Evolutionary conservation across 257 asterid species (phyloP).

Genomic region (Echium plantagineum): DNA sequence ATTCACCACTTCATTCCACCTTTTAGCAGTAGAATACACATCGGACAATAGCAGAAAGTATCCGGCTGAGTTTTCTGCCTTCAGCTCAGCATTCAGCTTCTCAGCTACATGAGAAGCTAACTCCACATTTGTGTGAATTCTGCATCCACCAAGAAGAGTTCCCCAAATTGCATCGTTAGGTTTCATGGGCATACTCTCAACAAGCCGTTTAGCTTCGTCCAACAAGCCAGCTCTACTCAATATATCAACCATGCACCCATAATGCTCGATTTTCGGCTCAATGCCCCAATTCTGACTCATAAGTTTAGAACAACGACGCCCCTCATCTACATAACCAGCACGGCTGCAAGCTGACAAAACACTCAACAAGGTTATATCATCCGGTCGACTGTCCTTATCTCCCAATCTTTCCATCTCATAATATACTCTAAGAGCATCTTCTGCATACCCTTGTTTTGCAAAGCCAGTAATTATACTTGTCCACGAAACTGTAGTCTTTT

Average conservation of each 20-base stretch:
- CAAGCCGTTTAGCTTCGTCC: constrained; percentile 47
- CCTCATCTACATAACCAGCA: constrained; percentile 51
- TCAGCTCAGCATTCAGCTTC: constrained; percentile 26
- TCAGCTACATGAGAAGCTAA: constrained; percentile 51
- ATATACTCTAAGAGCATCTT: constrained; percentile 46
- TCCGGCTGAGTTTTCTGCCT: constrained; percentile 41
- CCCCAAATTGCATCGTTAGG: constrained; percentile 83
- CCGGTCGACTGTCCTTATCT: constrained; percentile 31
- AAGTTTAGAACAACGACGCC: constrained; percentile 35
- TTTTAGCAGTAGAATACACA: constrained; percentile 49
- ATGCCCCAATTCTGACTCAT: constrained; percentile 53
- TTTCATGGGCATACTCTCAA: constrained; percentile 61
- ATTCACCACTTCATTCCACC: constrained; percentile 55
- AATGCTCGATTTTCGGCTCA: constrained; percentile 55
- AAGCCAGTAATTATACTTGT: constrained; percentile 60
- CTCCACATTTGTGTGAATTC: constrained; percentile 43
- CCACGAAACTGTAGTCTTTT: constrained; percentile 59
- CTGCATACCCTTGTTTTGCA: constrained; percentile 66
- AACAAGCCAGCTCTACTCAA: constrained; percentile 73
- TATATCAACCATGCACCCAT: constrained; percentile 81
- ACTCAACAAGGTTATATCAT: constrained; percentile 54
- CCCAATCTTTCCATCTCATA: constrained; percentile 39
- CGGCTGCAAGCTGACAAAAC: constrained; percentile 75
- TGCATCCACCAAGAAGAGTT: constrained; percentile 75
- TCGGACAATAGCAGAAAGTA: constrained; percentile 57